phyloP scores from a whole-genome alignment of 2,329 filamentous ascomycete species.

The Fusarium sp. region DNA sequence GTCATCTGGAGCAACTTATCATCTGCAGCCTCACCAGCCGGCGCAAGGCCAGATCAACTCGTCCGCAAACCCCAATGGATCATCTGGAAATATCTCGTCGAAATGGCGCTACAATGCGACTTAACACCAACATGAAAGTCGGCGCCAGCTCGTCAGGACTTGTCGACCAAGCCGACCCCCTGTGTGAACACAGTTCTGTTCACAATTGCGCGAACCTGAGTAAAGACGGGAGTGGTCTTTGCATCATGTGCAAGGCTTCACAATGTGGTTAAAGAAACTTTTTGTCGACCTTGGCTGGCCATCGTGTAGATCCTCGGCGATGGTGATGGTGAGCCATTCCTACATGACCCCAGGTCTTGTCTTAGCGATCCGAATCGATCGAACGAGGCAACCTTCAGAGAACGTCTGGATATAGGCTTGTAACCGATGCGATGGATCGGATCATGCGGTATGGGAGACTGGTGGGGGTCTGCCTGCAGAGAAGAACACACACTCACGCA shows the following conservation, averaged over 20 bases:
- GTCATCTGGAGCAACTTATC: background rate
- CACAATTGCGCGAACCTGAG: constrained; percentile 36
- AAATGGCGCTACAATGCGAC: background rate
- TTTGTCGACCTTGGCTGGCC: background rate
- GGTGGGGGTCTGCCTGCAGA: constrained; percentile 14
- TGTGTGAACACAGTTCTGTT: constrained; percentile 38
- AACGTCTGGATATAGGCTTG: background rate
- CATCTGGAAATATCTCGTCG: background rate
- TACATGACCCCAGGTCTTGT: background rate
- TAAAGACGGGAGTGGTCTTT: constrained; percentile 28
- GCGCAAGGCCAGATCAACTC: background rate
- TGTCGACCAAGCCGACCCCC: constrained; percentile 33
- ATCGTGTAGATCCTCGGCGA: background rate
- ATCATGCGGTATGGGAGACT: constrained; percentile 9
- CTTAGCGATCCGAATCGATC: background rate
- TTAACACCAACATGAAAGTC: background rate
- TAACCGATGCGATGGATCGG: constrained; percentile 5
- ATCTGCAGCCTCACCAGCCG: background rate
- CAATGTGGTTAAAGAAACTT: background rate
- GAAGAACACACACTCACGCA: background rate
- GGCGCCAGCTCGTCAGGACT: background rate
- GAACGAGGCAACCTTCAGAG: background rate
- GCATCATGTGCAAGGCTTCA: constrained; percentile 33
- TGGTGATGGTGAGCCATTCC: background rate
- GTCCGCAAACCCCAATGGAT: background rate